Evolutionary conservation across 352 stramenopile genomes (phyloP), one percentile per base, ranked within the genome.

Genomic region (Phytophthora fragariae): DNA sequence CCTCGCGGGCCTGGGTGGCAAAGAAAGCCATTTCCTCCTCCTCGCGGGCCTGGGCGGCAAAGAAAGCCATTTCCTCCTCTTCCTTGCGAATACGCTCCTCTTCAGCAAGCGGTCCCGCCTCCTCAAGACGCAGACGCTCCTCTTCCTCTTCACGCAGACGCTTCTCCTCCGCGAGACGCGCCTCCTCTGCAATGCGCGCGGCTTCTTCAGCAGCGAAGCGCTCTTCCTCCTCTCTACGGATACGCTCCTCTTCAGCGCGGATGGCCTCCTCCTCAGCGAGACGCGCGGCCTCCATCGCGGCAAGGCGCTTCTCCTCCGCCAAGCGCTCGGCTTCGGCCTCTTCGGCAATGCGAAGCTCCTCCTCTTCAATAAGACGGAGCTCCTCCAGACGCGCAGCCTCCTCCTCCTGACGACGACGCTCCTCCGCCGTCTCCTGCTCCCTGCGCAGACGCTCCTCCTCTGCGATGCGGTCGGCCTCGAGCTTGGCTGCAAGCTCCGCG

Each of bases 381-480:
- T 77, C 72, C 35, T 81, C 75, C 0, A 75, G 55, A 41, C 72
- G 59, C 11, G 64, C 56, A 3, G 68, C 68, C 53, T 79, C 77
- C 46, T 75, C 81, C 50, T 54, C 58, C 56, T 73, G 60, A 41
- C 70, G 74, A 52, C 49, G n/a, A 10, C 62, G 63, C 39, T 80
- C 65, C 46, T 79, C 70, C 5, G 72, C 71, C 1, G 55, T 57
- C 54, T 79, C 62, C 14, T 77, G 33, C 21, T 76, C 58, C 15
- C 65, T 60, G 3, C 62, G 68, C 2, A 66, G 24, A 1, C 77
- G 70, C 46, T 89, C 78, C 58, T 88, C 77, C 21, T 83, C 72
- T 0, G 77, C 72, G 2, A 83, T 21, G 24, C 69, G 76, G 29
- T 75, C 76, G 0, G 79, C 75, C 46, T 85, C 80, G 7, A 76